Evolutionary conservation across 2,329 filamentous ascomycete genomes (phyloP).

Genomic region (Trichoderma sp.): DNA sequence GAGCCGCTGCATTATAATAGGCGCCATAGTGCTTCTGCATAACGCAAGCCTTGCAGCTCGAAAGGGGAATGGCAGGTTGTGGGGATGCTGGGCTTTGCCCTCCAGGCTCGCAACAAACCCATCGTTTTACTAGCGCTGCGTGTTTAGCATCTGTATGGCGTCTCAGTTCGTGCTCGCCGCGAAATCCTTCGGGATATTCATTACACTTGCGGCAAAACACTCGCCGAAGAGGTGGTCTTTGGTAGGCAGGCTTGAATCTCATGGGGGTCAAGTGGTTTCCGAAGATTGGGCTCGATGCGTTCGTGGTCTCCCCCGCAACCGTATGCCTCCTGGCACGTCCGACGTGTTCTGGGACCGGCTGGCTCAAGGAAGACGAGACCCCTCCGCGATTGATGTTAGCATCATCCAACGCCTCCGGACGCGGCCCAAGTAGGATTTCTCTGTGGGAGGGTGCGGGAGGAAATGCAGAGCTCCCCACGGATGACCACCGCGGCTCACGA

Average conservation of each 20-base stretch:
- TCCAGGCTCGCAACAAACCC: constrained; percentile 57
- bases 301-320: constrained; percentile 48
- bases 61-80: constrained; percentile 53
- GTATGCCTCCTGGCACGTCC: constrained; percentile 44
- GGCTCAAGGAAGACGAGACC: not conserved
- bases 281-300: constrained; percentile 41
- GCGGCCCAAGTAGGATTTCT: not conserved
- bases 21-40: constrained; percentile 59
- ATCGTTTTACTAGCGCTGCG: constrained; percentile 55
- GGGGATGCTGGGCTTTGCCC: constrained; percentile 38
- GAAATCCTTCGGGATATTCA: constrained; percentile 82
- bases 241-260: constrained; percentile 45
- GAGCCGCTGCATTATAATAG: constrained; percentile 62
- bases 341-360: constrained; percentile 21
- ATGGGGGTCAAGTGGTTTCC: constrained; percentile 46
- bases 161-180: constrained; percentile 83
- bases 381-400: constrained; percentile 2
- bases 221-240: constrained; percentile 63
- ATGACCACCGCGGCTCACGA: constrained; percentile 14
- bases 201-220: constrained; percentile 78
- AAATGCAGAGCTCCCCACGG: constrained; percentile 8
- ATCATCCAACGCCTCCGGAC: constrained; percentile 24
- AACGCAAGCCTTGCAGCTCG: constrained; percentile 58
- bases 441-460: constrained; percentile 4
- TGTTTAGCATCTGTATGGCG: constrained; percentile 65